phyloP scores from a whole-genome alignment of 1,284 basidiomycete genomes.

The Austroboletus olivaceoglutinosus region DNA sequence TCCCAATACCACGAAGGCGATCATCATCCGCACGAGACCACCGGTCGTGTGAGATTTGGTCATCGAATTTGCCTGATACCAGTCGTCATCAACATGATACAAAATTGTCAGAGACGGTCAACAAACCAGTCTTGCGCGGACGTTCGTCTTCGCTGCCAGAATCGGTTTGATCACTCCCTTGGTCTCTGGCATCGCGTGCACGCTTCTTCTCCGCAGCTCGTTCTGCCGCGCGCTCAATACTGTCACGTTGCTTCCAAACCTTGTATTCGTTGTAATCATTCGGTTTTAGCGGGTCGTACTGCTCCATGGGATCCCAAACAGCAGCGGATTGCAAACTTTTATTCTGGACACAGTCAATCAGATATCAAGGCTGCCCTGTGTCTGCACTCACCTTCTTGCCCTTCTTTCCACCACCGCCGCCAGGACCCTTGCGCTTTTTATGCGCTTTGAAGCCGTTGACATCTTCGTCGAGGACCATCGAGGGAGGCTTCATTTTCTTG shows the following conservation, averaged over 20 bases:
- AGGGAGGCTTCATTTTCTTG: constrained; percentile 84
- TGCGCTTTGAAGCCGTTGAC: constrained; percentile 75
- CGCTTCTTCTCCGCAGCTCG: constrained; percentile 58
- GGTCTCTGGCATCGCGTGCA: constrained; percentile 49
- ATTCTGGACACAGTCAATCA: constrained; percentile 43
- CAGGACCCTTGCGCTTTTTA: constrained; percentile 45
- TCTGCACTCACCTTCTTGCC: constrained; percentile 56
- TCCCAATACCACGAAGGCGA: constrained; percentile 31
- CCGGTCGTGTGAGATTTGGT: constrained; percentile 43
- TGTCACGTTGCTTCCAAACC: constrained; percentile 69
- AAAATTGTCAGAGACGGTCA: neutral
- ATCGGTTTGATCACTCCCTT: constrained; percentile 65
- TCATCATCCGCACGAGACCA: constrained; percentile 56
- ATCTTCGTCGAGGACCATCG: constrained; percentile 83
- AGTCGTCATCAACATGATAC: constrained; percentile 1
- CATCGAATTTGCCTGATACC: constrained; percentile 54
- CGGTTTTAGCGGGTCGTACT: constrained; percentile 76
- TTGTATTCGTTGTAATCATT: constrained; percentile 88
- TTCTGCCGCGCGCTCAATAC: constrained; percentile 65
- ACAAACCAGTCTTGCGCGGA: constrained; percentile 67
- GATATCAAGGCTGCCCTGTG: neutral
- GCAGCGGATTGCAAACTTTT: constrained; percentile 51
- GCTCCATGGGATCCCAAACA: constrained; percentile 74
- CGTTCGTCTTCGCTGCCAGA: constrained; percentile 68
- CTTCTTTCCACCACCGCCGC: constrained; percentile 51